Evolutionary conservation across 2,329 filamentous ascomycete genomes (phyloP), one percentile per base, ranked within the genome.

Genomic region (Thermothelomyces thermophilus): DNA sequence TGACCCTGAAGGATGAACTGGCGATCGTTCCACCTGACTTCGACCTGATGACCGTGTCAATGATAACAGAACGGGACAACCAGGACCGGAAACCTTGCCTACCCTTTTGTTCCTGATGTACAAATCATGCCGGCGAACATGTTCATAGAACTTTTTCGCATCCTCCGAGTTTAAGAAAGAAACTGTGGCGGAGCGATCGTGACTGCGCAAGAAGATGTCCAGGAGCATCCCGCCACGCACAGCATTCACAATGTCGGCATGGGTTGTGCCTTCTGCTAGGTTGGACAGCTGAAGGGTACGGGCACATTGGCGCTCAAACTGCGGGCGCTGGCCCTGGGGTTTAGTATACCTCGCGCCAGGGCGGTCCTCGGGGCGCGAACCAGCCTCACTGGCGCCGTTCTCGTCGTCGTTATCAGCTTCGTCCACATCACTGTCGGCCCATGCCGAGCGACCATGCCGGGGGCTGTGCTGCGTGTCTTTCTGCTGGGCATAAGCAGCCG

Each of bases 151-250:
- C 0, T 77, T 74, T 24, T 70, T 66, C n/a, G 84, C 84, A 50
- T 81, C 76, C 17, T 73, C 70, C 30, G 77, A 77, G 44, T 82
- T 73, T 6, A 87, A 70, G 62, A 93, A 93, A 0, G 87, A 87
- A 2, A 93, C 73, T 36, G 74, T 77, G 3, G 80, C 85, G 39
- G 70, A 71, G 28, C 76, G 76, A 45, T 88, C 82, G 36, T 76
- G 66, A 8, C 59, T 62, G 28, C 80, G 78, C 41, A 90, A 58
- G 57, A 77, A 84, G 35, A 91, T 70, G 55, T 89, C 84, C 10
- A 90, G 65, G 10, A 94, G 59, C 55, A 78, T 73, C 1, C 87
- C 88, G 20, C 88, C 87, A 51, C 83, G 80, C 45, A 93, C 68
- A 10, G 75, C 74, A 19, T 74, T 72, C 3, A 77, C 74, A 51